A percentile compares a stretch with the other conserved stretches of the same genome.
phyloP scores from a whole-genome alignment of 2,329 filamentous ascomycete species.

The Elsinoe fawcettii region DNA sequence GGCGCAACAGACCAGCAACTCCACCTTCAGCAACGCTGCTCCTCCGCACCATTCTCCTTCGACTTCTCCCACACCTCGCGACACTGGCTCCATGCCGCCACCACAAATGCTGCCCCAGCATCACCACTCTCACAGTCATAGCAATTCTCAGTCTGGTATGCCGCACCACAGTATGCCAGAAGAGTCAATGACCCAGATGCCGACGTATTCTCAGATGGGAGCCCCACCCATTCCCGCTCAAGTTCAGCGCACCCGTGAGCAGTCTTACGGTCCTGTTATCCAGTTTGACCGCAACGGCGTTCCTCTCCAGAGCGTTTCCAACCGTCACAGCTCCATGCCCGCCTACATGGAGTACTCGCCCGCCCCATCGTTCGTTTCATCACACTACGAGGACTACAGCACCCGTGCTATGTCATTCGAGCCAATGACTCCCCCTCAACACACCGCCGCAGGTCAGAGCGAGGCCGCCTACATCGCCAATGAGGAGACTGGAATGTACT shows the following conservation, averaged over 20 bases:
- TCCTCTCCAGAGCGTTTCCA: constrained; percentile 72
- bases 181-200: constrained; percentile 52
- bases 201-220: constrained; percentile 64
- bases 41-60: constrained; percentile 61
- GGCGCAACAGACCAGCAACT: constrained; percentile 96
- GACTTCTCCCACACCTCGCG: constrained; percentile 80
- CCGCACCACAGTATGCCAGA: constrained; percentile 46
- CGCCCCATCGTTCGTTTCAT: constrained; percentile 96
- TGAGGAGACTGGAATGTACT: constrained; percentile 93
- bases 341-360: constrained; percentile 97
- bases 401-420: constrained; percentile 93
- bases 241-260: constrained; percentile 74
- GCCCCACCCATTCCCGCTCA: constrained; percentile 63
- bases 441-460: constrained; percentile 52
- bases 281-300: constrained; percentile 92
- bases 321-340: constrained; percentile 97
- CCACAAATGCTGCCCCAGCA: constrained; percentile 66
- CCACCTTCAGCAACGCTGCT: constrained; percentile 57
- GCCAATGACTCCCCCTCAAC: constrained; percentile 91
- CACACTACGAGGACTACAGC: constrained; percentile 96
- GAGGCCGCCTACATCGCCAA: constrained; percentile 98
- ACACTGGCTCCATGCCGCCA: constrained; percentile 89
- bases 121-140: constrained; percentile 26
- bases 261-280: constrained; percentile 64
- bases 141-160: constrained; percentile 26